These are phyloP conservation scores for Calonectria crousiana DNA, from an alignment of 2,329 filamentous ascomycete genomes.

Conservation along the genomic window DNA sequence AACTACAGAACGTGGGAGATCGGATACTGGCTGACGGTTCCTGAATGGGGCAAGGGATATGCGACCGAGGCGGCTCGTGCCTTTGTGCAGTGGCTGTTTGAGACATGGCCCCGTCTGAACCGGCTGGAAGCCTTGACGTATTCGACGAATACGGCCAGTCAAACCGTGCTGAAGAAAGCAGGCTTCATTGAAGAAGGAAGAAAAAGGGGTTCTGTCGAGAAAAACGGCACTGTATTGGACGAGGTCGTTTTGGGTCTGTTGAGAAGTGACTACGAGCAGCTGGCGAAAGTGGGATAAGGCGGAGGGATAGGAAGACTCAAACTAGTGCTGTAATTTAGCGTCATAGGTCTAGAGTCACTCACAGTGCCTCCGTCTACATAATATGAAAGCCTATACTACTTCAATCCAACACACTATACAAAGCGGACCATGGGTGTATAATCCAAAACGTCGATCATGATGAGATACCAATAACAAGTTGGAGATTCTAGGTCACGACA, in stretches of 20 bases:
- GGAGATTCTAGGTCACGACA: background rate
- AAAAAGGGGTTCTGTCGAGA: conserved; percentile 55
- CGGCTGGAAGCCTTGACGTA: conserved; percentile 57
- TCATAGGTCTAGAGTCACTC: background rate
- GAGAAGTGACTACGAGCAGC: conserved; percentile 48
- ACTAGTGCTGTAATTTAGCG: background rate
- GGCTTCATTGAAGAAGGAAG: conserved; percentile 60
- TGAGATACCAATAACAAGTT: background rate
- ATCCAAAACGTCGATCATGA: background rate
- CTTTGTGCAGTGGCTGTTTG: conserved; percentile 59
- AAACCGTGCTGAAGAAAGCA: conserved; percentile 55
- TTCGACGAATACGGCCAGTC: conserved; percentile 56
- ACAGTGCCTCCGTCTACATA: background rate
- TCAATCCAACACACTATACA: background rate
- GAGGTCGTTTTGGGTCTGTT: conserved; percentile 53
- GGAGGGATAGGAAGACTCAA: background rate
- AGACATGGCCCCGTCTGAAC: conserved; percentile 53
- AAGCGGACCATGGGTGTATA: background rate
- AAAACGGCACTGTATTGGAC: conserved; percentile 56
- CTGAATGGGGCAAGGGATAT: conserved; percentile 61
- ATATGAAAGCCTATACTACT: background rate
- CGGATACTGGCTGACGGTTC: conserved; percentile 61
- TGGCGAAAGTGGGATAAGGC: background rate
- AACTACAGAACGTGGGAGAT: conserved; percentile 60
- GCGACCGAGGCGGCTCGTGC: conserved; percentile 54